Conservation (phyloP, 1,284 basidiomycete species). For the Agaricales sp. region DNA sequence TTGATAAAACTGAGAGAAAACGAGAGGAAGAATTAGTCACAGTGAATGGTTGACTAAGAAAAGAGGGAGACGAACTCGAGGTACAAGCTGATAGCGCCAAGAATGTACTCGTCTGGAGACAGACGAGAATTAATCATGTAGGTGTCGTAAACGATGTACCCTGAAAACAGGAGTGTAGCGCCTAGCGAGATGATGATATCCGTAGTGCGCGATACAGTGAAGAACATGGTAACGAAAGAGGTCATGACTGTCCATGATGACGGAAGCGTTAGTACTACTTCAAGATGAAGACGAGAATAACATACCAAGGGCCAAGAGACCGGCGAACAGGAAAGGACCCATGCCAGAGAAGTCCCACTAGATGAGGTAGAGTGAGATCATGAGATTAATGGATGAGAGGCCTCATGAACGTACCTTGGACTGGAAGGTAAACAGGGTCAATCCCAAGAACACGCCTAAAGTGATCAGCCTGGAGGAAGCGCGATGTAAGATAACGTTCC, state of each 20-base stretch:
- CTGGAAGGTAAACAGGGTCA: constrained; percentile 81
- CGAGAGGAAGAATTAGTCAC: constrained; percentile 7
- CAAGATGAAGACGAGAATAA: too few relatives aligned
- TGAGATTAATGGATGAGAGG: not conserved
- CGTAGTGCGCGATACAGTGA: constrained; percentile 70
- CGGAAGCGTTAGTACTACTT: too few relatives aligned
- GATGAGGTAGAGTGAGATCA: not conserved
- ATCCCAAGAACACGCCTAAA: constrained; percentile 76
- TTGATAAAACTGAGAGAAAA: constrained; percentile 49
- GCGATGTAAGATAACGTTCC: too few relatives aligned
- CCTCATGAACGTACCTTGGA: constrained; percentile 45
- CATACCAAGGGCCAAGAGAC: constrained; percentile 61
- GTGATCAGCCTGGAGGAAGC: constrained; percentile 57
- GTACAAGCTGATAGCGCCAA: constrained; percentile 80
- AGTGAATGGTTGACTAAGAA: constrained; percentile 2
- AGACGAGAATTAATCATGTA: constrained; percentile 73
- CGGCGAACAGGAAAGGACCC: constrained; percentile 77
- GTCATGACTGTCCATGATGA: constrained; percentile 47
- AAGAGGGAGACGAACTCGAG: constrained; percentile 52
- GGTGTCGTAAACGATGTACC: constrained; percentile 81
- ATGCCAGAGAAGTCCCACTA: constrained; percentile 84
- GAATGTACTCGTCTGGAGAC: constrained; percentile 81
- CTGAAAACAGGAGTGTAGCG: constrained; percentile 78
- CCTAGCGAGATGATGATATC: constrained; percentile 71
- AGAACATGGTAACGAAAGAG: constrained; percentile 67